These are phyloP conservation scores for Thamnidium elegans DNA, from an alignment of 192 early-diverging fungal species.

Conservation along the genomic window DNA sequence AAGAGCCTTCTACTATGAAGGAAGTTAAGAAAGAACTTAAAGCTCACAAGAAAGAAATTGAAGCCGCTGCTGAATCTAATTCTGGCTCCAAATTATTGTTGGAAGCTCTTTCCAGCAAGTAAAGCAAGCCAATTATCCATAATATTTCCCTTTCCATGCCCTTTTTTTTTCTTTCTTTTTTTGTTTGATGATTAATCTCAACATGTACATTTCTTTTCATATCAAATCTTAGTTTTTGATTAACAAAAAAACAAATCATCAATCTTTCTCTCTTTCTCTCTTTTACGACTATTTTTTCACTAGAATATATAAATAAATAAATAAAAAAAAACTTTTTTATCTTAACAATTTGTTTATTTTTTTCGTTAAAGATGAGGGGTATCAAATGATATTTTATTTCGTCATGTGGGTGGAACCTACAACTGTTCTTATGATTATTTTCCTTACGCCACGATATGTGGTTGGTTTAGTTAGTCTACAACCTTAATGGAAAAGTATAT, in stretches of 20 bases:
- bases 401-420: neutral
- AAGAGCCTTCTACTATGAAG: constrained; percentile 28
- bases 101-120: constrained; percentile 11
- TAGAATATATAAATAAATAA: constrained; percentile 4
- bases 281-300: neutral
- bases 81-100: constrained; percentile 24
- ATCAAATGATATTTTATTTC: neutral
- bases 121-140: too few relatives aligned
- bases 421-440: too few relatives aligned
- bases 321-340: neutral
- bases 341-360: neutral
- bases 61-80: constrained; percentile 35
- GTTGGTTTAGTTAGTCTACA: too few relatives aligned
- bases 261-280: neutral
- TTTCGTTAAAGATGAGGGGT: neutral
- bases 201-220: too few relatives aligned
- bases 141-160: too few relatives aligned
- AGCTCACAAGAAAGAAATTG: constrained; percentile 53
- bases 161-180: too few relatives aligned
- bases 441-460: too few relatives aligned
- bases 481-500: too few relatives aligned
- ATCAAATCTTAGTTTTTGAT: too few relatives aligned
- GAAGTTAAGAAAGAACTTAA: constrained; percentile 47
- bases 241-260: too few relatives aligned
- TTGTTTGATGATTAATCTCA: too few relatives aligned